Conservation (phyloP, 2,329 filamentous ascomycete genomes). For the Penicillium capsulatum region DNA sequence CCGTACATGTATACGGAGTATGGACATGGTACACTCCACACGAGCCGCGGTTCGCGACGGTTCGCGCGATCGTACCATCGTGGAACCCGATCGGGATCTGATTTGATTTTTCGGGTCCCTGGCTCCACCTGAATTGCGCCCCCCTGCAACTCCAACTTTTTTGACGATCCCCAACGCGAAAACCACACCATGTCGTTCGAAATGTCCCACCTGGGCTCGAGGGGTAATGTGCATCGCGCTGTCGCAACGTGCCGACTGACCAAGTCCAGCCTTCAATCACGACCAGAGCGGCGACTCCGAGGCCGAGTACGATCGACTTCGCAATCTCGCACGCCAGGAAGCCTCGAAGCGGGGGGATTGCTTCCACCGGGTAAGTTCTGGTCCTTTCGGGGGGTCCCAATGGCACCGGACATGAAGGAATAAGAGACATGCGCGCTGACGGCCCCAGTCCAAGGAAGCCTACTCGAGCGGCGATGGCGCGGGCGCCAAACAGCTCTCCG, state of each 20-base stretch:
- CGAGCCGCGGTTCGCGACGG: too few species aligned
- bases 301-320: slow-evolving; percentile 86
- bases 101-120: slow-evolving; percentile 19
- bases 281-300: slow-evolving; percentile 64
- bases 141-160: slow-evolving; percentile 6
- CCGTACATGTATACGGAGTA: too few species aligned
- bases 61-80: neutral
- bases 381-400: too few species aligned
- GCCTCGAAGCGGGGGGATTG: slow-evolving; percentile 72
- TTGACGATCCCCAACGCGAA: slow-evolving; percentile 1
- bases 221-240: slow-evolving; percentile 30
- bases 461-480: slow-evolving; percentile 80
- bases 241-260: neutral
- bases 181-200: slow-evolving; percentile 37
- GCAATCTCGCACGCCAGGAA: slow-evolving; percentile 76
- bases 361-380: slow-evolving; percentile 65
- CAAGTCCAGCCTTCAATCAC: slow-evolving; percentile 68
- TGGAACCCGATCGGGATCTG: slow-evolving; percentile 10
- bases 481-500: slow-evolving; percentile 74
- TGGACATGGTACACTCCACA: too few species aligned
- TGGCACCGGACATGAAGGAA: too few species aligned
- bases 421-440: too few species aligned
- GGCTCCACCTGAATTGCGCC: slow-evolving; percentile 1
- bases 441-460: slow-evolving; percentile 54
- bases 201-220: slow-evolving; percentile 41